Base-by-base conservation (phyloP, 148 eudicot genomes). In the Rhododendron molle region DNA sequence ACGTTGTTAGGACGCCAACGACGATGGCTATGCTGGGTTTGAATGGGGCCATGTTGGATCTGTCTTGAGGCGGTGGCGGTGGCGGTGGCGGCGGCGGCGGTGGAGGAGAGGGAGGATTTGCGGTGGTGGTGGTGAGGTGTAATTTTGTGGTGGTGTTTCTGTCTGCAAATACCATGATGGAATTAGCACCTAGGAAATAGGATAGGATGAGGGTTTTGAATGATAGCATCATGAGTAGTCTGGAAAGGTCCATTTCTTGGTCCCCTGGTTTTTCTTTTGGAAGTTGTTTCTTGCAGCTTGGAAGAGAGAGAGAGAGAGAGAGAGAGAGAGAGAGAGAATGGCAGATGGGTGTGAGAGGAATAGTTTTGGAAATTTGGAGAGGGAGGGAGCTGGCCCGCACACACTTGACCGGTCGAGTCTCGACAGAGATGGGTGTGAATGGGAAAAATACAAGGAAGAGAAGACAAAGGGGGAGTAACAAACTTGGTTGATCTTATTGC, bases 21-120 rank as follows among this genome's bases (percentile, higher is more conserved):
- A 94, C 77, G 3, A 90, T 89, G 13, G 93, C 93, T 1, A 94
- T 78, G 71, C 91, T 88, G 0, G 98, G 98, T 87, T 90, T 92
- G 30, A 95, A 91, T 0, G 93, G 85, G 15, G 92, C 34, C 74
- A 11, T 76, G 7, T 36, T 50, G 4, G 84, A 47, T 65, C 81
- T 73, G 14, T 12, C n/a, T 21, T 38, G 84, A 8, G 83, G 15
- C 20, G 83, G 88, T 0, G 86, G 89, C 10, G 87, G 90, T 15
- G 86, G 71, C 20, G 83, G 88, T 0, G 86, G 89, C 10, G 87
- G 90, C 12, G 86, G 71, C 2, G 89, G 76, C 5, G 89, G 89
- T 0, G 84, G 72, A 20, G 91, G 83, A 1, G 88, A 89, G 0
- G 86, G 84, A 3, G 86, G 76, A 13, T 76, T 30, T 18, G 86